Base-by-base conservation (phyloP, 768 basidiomycete species). In the Mycena rebaudengoi region DNA sequence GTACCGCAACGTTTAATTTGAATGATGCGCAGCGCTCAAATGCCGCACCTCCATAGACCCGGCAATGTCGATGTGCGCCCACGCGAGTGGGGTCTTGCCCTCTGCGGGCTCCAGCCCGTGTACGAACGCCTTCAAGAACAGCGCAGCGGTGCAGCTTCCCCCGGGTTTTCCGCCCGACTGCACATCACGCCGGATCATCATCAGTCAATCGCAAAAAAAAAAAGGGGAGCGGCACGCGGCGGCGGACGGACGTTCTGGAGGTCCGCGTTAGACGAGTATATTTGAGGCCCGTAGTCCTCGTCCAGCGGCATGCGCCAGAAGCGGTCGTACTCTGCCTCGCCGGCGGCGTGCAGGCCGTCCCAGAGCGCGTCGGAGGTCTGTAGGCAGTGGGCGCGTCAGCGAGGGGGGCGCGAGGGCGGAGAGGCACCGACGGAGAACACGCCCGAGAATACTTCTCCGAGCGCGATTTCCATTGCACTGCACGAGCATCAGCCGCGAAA, bases 231-330 rank as follows among this genome's bases (percentile, higher is more conserved):
- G 20, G 28, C n/a, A n/a, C n/a, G n/a, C n/a, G n/a, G n/a, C n/a
- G 23, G 12, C 23, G 13, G 13, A 73, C 80, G 28, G 64, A 90
- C 89, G 69, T 95, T 95, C 76, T 90, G 89, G 32, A 95, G 80
- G 74, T 95, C 94, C 25, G 92, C 93, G 69, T 93, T 94, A 26
- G 88, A 89, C 7, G 82, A 82, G 73, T 88, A 76, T 69, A 96
- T 95, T 73, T 93, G 92, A 12, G 87, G 85, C 1, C 86, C 88
- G 67, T 83, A 96, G 59, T 89, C 92, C 43, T 94, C 92, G 69
- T 93, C 90, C 54, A 96, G 85, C 11, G 94, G 94, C 89, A 96
- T 88, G 26, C 94, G 87, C 94, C 94, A 96, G 83, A 96, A 89
- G 55, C 88, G 87, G 76, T 95, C 93, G 70, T 91, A 85, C 70